Evolutionary conservation across 352 stramenopile genomes (phyloP), one percentile per base, ranked within the genome.

Genomic region (Nothophytophthora sp.): DNA sequence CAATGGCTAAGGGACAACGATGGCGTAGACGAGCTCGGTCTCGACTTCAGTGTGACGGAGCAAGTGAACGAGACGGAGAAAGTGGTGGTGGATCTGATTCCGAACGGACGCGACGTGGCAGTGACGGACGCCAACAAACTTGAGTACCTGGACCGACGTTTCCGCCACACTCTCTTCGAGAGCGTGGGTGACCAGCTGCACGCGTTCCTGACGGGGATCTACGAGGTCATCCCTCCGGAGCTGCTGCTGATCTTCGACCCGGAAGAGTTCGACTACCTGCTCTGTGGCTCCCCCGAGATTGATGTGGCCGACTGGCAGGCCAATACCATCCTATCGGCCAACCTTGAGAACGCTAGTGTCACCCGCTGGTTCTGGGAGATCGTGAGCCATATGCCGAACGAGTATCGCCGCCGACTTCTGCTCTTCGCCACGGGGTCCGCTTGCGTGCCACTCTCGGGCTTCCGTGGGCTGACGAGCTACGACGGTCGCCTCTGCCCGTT

Each of bases 301-400:
- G 88, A 98, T 37, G 94, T 99, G 25, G 82, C 93, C 10, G 96
- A 99, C 70, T 99, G 96, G 96, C 85, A 93, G 55, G 56, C 63
- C 5, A 65, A 98, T 59, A 98, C 96, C 1, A 52, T 63, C 15
- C 63, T 75, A 29, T 75, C 70, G 32, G 47, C 59, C n/a, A 78
- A 89, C 30, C 55, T 86, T 7, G 55, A 75, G 35, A 63, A 59
- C 18, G 51, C 67, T 28, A 55, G 28, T 6, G 66, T 71, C 0
- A 67, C 60, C 5, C 50, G 48, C 20, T 99, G 94, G 95, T 99
- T 99, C 60, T 99, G 96, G 96, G 96, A 98, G 50, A 86, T 98
- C 28, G 83, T 99, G 59, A 83, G 87, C 22, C 81, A 88, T 35
- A 90, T 92, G 80, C 73, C 82, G 12, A 86, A 85, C 45, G 76